Evolutionary conservation across 2,329 filamentous ascomycete genomes (phyloP), one percentile per base, ranked within the genome.

Genomic region (Sclerotiophoma versabilis): DNA sequence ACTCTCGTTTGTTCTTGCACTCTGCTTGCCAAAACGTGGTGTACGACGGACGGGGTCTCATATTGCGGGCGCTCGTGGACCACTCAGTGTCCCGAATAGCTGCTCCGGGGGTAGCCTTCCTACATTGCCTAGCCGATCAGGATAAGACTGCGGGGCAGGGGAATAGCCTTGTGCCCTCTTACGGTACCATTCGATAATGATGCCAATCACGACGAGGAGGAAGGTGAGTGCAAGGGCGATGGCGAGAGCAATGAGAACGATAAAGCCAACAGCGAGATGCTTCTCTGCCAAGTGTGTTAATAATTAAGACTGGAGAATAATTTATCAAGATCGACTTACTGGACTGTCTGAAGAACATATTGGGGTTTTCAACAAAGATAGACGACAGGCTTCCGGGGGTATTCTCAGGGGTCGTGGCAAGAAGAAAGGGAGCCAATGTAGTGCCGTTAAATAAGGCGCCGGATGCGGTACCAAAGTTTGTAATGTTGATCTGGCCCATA

Each of bases 371-470:
- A 10, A 93, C 89, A 74, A 99, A 96, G 58, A 98, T 82, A 62
- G 85, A 86, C 27, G 89, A 87, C 67, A 99, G 84, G 65, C 86
- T 93, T 42, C 93, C 92, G 10, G 85, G 47, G 11, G 81, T 80
- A 54, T 86, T 86, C 66, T 86, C 82, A 11, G 82, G 76, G 42
- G 65, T 88, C 38, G 86, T 89, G 2, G 93, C 90, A 34, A 99
- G 83, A 33, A 92, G 84, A 73, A 93, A 96, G 0, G 95, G 93
- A 45, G 81, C 81, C 71, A 93, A 87, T 2, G 80, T 78, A 10
- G 87, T 91, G 65, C 95, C 95, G 69, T 98, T 91, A 79, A 90
- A 99, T 23, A 97, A 79, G 7, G 88, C 93, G 8, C 91, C 92
- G 12, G 93, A 96, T 5, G 89, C 91, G 52, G 87, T 88, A 54